Evolutionary conservation across 306 rosid genomes (phyloP), one percentile per base, ranked within the genome.

Genomic region (Sophora flavescens): DNA sequence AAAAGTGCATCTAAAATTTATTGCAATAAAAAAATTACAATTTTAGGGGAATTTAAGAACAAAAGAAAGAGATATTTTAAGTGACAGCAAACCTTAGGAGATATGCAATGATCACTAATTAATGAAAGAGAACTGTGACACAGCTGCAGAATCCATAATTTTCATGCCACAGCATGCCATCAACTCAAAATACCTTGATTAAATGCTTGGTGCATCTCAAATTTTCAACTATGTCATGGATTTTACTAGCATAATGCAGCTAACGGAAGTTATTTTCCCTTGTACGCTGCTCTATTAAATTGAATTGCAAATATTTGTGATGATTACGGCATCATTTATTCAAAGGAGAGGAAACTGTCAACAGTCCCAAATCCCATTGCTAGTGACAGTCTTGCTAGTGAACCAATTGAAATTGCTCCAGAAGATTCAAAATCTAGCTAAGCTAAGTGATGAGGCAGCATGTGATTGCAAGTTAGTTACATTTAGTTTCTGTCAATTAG

Each of bases 121-220:
- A 45, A 76, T 68, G 60, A 63, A 16, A 15, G 64, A 63, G 38
- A 79, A 18, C 16, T 3, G 2, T 35, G 16, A 62, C 22, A 13
- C 42, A 15, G 8, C 26, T 62, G 63, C 28, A 33, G 35, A 73
- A 47, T 70, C 48, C 64, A 80, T 57, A 58, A 64, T 58, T 18
- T 47, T 8, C 56, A 58, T 58, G 44, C 11, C 30, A 64, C 79
- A 18, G n/a, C 68, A 28, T 44, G 61, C 45, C 72, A 54, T 71
- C 56, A 70, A 38, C 75, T 48, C 32, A 48, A 66, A 68, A 48
- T 54, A 45, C 63, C 63, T 15, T 9, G 76, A 17, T 41, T 9
- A 71, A 56, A 62, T 62, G 68, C 63, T 58, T 36, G n/a, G 66
- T 26, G 39, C 18, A 74, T 69, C 42, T 54, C 74, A 52, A 70